Conservation (phyloP, 179 eudicot species). For the Silene noctiflora region DNA sequence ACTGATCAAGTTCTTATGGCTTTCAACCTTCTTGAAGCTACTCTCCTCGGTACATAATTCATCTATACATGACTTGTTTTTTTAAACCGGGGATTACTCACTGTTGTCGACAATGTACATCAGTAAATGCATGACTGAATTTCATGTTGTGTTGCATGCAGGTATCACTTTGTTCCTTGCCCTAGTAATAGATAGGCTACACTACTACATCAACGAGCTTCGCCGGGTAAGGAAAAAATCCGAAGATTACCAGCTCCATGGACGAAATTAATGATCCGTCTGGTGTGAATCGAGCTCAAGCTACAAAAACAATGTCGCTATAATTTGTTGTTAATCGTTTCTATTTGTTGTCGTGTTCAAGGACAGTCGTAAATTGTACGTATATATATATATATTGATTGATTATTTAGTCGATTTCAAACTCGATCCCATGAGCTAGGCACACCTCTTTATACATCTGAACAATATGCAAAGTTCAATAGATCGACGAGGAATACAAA, state of each 20-base stretch:
- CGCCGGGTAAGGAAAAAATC: conserved; percentile 35
- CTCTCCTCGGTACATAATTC: conserved; percentile 49
- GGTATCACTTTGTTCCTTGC: conserved; percentile 60
- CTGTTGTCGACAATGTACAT: too few species aligned
- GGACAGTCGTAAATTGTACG: too few species aligned
- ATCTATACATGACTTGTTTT: too few species aligned
- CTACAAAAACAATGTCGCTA: too few species aligned
- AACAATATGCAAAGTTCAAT: neutral
- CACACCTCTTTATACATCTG: neutral
- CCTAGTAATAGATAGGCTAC: conserved; percentile 56
- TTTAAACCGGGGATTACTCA: too few species aligned
- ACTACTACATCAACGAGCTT: conserved; percentile 50
- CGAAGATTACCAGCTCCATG: conserved; percentile 23
- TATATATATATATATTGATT: too few species aligned
- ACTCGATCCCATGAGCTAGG: too few species aligned
- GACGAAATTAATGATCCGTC: neutral
- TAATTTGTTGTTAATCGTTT: too few species aligned
- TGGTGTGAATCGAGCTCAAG: too few species aligned
- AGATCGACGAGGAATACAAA: neutral
- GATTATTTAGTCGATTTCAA: neutral
- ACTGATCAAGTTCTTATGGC: conserved; percentile 73
- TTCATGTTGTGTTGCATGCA: conserved; percentile 14
- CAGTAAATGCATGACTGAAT: neutral
- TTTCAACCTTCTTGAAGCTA: conserved; percentile 57
- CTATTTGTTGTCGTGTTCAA: too few species aligned